phyloP scores from a whole-genome alignment of 2,329 filamentous ascomycete genomes.

The Cordyceps farinosa region DNA sequence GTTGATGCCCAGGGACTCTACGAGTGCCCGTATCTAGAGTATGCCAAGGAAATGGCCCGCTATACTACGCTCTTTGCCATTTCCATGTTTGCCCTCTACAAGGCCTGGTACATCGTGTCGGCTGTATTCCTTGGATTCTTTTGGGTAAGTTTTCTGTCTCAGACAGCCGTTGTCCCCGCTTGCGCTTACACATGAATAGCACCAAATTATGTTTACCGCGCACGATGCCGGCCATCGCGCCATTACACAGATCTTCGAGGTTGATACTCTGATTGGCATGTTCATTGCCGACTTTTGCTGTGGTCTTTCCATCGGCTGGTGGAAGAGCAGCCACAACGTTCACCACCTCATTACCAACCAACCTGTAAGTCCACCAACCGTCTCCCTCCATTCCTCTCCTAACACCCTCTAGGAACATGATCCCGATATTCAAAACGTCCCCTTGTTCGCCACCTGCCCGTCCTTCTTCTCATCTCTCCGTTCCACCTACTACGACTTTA shows the following conservation, averaged over 20 bases:
- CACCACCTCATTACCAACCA: conserved; percentile 65
- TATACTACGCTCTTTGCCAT: conserved; percentile 48
- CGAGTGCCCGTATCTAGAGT: conserved; percentile 54
- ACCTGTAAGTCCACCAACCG: conserved; percentile 37
- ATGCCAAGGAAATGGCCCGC: conserved; percentile 55
- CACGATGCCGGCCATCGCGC: conserved; percentile 63
- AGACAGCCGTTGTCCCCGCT: background rate
- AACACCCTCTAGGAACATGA: conserved; percentile 45
- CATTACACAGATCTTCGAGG: conserved; percentile 56
- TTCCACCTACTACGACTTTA: conserved; percentile 63
- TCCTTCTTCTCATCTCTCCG: conserved; percentile 61
- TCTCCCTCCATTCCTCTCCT: conserved; percentile 14
- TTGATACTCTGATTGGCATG: conserved; percentile 58
- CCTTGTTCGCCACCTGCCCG: conserved; percentile 64
- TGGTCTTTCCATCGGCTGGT: conserved; percentile 64
- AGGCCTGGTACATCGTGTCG: conserved; percentile 55
- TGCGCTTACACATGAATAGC: conserved; percentile 36
- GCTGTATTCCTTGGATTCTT: conserved; percentile 58
- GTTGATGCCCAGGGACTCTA: conserved; percentile 56
- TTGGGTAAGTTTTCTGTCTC: conserved; percentile 43
- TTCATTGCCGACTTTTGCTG: conserved; percentile 64
- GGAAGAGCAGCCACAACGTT: conserved; percentile 67
- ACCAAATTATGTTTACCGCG: conserved; percentile 66
- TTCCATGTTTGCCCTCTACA: conserved; percentile 44
- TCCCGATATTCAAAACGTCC: conserved; percentile 62